Evolutionary conservation across 495 filamentous ascomycete species (phyloP), one percentile per base, ranked within the genome.

Genomic region (Beverwykella pulmonaria): DNA sequence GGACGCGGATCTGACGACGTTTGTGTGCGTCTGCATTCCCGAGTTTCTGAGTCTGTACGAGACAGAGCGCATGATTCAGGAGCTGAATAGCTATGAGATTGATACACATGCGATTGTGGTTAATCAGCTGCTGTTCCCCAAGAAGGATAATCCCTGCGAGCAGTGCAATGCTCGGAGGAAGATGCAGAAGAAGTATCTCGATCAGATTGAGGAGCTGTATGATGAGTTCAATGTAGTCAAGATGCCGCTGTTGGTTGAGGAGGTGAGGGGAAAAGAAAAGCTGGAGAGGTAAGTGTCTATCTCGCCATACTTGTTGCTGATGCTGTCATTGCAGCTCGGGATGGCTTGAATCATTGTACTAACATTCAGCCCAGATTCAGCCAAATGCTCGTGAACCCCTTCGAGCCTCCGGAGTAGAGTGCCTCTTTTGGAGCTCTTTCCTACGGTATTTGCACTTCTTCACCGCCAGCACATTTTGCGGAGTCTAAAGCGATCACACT

Each of bases 181-280:
- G 80, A 99, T 99, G 94, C 94, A 99, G 82, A 95, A 93, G 87
- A 99, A 99, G 78, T 99, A 99, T 73, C 81, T 99, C 23, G 93
- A 97, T 71, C 94, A 99, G 81, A 98, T 98, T 66, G 92, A 96
- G 79, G 95, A 99, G 81, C 78, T 99, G 53, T 99, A 99, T 72
- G 93, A 97, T 68, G 94, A 99, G 75, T 99, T 99, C 77, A 97
- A 99, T 76, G 93, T 99, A 32, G 93, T 99, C 49, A 92, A 92
- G 80, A 97, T 97, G 91, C 94, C 94, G 22, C 78, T 98, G 68
- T 78, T 99, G 71, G 90, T 94, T 2, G 93, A 98, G 76, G 94
- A 99, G 75, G 92, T 99, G 7, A 81, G 95, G 67, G 94, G 94
- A 15, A 96, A 93, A 82, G 93, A 97, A 76, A 92, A 87, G 75